These are phyloP conservation scores for Ceratobasidium sp. DNA, from an alignment of 1,284 basidiomycete genomes.

Conservation along the genomic window DNA sequence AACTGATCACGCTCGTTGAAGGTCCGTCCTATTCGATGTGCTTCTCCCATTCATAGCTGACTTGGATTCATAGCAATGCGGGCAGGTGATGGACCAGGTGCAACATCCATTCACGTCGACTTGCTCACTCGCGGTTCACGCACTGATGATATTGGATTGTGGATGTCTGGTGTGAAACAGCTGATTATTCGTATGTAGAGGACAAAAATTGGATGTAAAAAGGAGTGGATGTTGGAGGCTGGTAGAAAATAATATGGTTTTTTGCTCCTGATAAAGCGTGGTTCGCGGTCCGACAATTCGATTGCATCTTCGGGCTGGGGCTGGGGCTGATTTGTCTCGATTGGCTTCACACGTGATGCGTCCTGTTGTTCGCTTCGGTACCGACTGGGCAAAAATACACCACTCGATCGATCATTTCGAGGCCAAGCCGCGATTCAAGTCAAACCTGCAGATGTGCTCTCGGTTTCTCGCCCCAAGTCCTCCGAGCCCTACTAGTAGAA, in stretches of 20 bases:
- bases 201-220: background rate
- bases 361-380: no score
- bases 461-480: no score
- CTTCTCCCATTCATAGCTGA: conserved; percentile 37
- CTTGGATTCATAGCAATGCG: conserved; percentile 67
- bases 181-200: conserved; percentile 51
- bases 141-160: conserved; percentile 82
- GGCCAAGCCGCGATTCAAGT: no score
- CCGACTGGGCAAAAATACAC: no score
- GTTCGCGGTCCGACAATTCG: no score
- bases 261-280: background rate
- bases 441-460: no score
- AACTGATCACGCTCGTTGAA: conserved; percentile 69
- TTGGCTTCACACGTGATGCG: no score
- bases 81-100: conserved; percentile 70
- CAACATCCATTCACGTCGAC: conserved; percentile 80
- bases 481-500: no score
- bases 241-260: background rate
- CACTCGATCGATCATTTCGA: no score
- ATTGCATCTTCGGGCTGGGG: no score
- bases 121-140: conserved; percentile 75
- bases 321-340: no score
- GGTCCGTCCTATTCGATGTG: conserved; percentile 56
- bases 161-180: conserved; percentile 89
- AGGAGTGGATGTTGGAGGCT: no score